phyloP scores from a whole-genome alignment of 106 monocot species.

The Xerophyta viscosa region DNA sequence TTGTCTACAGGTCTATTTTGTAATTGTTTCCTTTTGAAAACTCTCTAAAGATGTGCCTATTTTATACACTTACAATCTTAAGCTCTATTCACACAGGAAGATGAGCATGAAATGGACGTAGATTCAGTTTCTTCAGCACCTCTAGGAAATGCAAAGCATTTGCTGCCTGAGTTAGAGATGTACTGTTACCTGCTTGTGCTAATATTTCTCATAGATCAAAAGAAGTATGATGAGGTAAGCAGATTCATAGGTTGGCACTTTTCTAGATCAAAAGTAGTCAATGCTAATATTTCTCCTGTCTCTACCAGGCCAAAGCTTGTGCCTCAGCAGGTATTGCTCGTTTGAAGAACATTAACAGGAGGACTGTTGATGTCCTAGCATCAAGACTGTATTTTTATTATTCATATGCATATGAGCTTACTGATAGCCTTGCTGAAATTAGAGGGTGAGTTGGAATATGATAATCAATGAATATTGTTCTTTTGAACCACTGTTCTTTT shows the following conservation, averaged over 20 bases:
- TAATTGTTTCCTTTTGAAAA: neutral
- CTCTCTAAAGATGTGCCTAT: neutral
- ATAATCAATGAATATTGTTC: neutral
- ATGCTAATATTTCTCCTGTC: neutral
- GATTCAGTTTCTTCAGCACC: slow-evolving; percentile 47
- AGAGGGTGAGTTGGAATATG: slow-evolving; percentile 62
- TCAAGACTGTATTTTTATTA: slow-evolving; percentile 89
- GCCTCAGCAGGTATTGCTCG: slow-evolving; percentile 85
- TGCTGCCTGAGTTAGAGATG: slow-evolving; percentile 87
- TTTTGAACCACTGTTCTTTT: neutral
- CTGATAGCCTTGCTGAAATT: slow-evolving; percentile 91
- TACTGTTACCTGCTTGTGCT: slow-evolving; percentile 93
- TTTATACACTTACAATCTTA: neutral
- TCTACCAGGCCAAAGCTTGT: slow-evolving; percentile 83
- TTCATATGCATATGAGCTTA: slow-evolving; percentile 82
- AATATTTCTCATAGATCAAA: slow-evolving; percentile 90
- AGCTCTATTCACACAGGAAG: slow-evolving; percentile 54
- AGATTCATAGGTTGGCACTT: neutral
- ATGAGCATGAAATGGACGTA: slow-evolving; percentile 84
- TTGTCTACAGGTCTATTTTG: neutral
- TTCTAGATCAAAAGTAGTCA: neutral
- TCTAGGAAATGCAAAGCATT: slow-evolving; percentile 49
- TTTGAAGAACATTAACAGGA: slow-evolving; percentile 76
- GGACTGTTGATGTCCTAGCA: slow-evolving; percentile 93
- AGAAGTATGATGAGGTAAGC: slow-evolving; percentile 77